These are phyloP conservation scores for Capronia americana DNA, from an alignment of 2,329 filamentous ascomycete genomes.

Conservation along the genomic window DNA sequence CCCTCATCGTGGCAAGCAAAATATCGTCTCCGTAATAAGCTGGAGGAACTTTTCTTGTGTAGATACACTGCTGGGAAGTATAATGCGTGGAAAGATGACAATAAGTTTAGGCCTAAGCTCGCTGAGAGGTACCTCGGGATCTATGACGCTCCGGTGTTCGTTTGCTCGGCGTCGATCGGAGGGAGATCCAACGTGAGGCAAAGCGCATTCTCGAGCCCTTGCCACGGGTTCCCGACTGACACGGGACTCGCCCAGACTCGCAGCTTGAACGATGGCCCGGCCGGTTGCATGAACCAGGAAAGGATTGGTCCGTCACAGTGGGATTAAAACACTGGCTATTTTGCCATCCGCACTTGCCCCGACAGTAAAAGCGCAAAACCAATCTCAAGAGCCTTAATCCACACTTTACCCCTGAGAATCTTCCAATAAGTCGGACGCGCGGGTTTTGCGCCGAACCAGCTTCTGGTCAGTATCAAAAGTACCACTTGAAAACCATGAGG, in stretches of 20 bases:
- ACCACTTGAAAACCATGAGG: not conserved
- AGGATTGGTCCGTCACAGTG: not conserved
- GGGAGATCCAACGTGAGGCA: no score
- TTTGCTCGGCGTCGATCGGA: no score
- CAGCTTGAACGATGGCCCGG: not conserved
- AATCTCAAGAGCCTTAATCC: not conserved
- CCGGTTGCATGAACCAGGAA: not conserved
- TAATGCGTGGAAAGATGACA: not conserved
- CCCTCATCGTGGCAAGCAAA: constrained; percentile 13
- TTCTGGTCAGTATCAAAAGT: not conserved
- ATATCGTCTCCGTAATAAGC: not conserved
- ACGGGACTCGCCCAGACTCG: not conserved
- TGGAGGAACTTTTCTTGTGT: not conserved
- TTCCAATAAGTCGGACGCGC: not conserved
- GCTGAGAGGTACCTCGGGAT: no score
- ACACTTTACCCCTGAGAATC: not conserved
- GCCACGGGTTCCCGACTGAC: not conserved
- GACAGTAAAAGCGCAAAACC: not conserved
- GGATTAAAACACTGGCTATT: not conserved
- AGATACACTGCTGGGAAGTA: not conserved
- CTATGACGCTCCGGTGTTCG: no score
- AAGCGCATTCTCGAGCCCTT: no score
- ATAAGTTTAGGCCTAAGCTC: no score
- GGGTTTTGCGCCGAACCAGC: not conserved
- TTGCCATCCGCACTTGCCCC: not conserved